phyloP scores from a whole-genome alignment of 352 stramenopile species.

The Phytophthora idaei region DNA sequence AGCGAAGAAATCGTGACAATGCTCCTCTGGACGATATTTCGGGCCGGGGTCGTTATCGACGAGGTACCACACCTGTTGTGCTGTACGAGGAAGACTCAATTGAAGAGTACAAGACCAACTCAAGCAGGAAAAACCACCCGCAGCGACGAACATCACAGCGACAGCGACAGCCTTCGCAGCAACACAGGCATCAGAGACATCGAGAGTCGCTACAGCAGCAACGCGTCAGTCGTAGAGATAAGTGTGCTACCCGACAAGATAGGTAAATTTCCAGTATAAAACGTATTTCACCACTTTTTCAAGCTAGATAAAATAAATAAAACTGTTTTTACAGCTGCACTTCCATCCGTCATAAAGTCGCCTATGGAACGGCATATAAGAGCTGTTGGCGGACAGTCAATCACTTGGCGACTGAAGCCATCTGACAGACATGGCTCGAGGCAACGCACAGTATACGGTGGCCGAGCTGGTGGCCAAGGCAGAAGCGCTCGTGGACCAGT shows the following conservation, averaged over 20 bases:
- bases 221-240: conserved; percentile 23
- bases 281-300: background rate
- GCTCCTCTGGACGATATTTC: conserved; percentile 34
- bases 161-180: conserved; percentile 7
- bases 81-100: conserved; percentile 37
- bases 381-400: conserved; percentile 17
- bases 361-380: background rate
- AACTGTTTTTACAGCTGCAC: background rate
- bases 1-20: conserved; percentile 13
- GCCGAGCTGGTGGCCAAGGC: conserved; percentile 83
- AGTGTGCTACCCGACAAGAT: conserved; percentile 28
- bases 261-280: conserved; percentile 17
- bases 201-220: conserved; percentile 14
- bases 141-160: conserved; percentile 7
- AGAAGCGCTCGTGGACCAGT: conserved; percentile 84
- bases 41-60: conserved; percentile 22
- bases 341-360: background rate
- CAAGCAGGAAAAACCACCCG: conserved; percentile 20
- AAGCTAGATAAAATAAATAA: too few species aligned
- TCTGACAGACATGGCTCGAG: conserved; percentile 32
- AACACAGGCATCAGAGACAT: conserved; percentile 11
- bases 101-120: conserved; percentile 32
- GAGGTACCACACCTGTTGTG: conserved; percentile 36
- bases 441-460: conserved; percentile 53
- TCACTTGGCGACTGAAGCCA: conserved; percentile 16